Percentiles rank a stretch among this genome's conserved stretches.
Evolutionary conservation across 768 basidiomycete species (phyloP).

Genomic region (Pleurotus citrinopileatus): DNA sequence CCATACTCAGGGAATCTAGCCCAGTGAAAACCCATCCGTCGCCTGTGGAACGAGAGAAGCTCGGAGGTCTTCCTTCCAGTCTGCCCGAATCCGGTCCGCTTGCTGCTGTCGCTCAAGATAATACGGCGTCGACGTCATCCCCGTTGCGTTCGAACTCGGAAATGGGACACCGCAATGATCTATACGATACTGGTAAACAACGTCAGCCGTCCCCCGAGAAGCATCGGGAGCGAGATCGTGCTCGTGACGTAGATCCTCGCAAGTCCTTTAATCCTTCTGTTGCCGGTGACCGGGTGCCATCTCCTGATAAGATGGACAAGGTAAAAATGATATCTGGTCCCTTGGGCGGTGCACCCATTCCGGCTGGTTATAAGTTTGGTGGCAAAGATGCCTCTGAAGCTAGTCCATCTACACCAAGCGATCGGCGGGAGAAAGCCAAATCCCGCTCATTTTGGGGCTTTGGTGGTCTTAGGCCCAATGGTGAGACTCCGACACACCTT

Average conservation of each 20-base stretch:
- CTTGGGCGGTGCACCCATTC: conserved; percentile 80
- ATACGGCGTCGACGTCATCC: conserved; percentile 36
- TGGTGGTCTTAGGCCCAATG: conserved; percentile 62
- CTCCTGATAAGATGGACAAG: conserved; percentile 56
- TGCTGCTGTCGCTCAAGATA: conserved; percentile 35
- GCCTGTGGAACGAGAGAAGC: conserved; percentile 38
- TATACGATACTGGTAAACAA: conserved; percentile 39
- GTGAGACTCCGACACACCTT: conserved; percentile 28
- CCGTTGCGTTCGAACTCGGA: conserved; percentile 70
- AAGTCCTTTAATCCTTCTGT: not conserved
- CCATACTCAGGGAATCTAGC: conserved; percentile 27
- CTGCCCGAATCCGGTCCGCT: conserved; percentile 57
- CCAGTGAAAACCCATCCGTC: conserved; percentile 55
- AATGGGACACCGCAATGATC: conserved; percentile 76
- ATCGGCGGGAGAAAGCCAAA: conserved; percentile 89
- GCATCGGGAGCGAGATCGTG: conserved; percentile 4
- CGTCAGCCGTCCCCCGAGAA: conserved; percentile 42
- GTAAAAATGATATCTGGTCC: conserved; percentile 92
- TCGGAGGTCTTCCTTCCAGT: conserved; percentile 32
- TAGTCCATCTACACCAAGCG: conserved; percentile 38
- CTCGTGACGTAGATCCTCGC: conserved; percentile 4
- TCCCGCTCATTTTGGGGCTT: conserved; percentile 94
- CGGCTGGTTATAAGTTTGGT: conserved; percentile 88
- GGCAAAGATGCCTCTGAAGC: conserved; percentile 57
- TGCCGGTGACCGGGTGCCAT: conserved; percentile 50